phyloP scores from a whole-genome alignment of 768 basidiomycete species.

The Pleurotus sapidus region DNA sequence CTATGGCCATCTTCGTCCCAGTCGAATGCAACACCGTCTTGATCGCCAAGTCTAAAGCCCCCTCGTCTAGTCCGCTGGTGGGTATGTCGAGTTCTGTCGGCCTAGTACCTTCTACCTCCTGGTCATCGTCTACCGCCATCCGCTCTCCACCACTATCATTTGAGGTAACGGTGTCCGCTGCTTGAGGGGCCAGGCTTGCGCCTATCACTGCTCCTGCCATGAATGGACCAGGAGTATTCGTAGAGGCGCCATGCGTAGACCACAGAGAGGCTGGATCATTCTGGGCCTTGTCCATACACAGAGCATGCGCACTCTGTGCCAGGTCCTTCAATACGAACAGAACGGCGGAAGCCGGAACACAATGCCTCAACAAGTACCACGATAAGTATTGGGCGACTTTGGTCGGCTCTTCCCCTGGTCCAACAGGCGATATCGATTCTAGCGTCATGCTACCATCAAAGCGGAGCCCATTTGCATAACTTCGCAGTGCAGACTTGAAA shows the following conservation, averaged over 20 bases:
- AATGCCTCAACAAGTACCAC: conserved; percentile 71
- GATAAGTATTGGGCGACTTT: conserved; percentile 43
- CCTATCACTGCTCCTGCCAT: neutral
- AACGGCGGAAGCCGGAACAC: conserved; percentile 69
- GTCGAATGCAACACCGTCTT: conserved; percentile 85
- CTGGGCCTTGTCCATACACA: conserved; percentile 45
- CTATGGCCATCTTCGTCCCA: conserved; percentile 75
- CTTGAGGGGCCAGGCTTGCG: too few species aligned
- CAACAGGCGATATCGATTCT: neutral
- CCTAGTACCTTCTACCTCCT: neutral
- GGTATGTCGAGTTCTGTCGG: neutral
- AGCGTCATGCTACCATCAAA: neutral
- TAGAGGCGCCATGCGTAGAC: neutral
- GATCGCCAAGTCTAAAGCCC: conserved; percentile 49
- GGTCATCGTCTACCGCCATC: neutral
- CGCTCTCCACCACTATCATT: neutral
- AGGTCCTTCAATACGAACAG: conserved; percentile 59
- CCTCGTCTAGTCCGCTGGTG: conserved; percentile 39
- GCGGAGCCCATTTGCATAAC: conserved; percentile 43
- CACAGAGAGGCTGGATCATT: conserved; percentile 30
- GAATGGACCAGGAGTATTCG: neutral
- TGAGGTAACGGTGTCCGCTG: neutral
- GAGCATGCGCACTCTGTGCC: conserved; percentile 58
- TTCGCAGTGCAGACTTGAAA: conserved; percentile 42
- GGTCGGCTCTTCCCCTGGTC: conserved; percentile 6